Percentiles rank a stretch among this genome's conserved stretches.
Evolutionary conservation across 192 early-diverging fungal genomes (phyloP).

Genomic region (Backusella luteola): DNA sequence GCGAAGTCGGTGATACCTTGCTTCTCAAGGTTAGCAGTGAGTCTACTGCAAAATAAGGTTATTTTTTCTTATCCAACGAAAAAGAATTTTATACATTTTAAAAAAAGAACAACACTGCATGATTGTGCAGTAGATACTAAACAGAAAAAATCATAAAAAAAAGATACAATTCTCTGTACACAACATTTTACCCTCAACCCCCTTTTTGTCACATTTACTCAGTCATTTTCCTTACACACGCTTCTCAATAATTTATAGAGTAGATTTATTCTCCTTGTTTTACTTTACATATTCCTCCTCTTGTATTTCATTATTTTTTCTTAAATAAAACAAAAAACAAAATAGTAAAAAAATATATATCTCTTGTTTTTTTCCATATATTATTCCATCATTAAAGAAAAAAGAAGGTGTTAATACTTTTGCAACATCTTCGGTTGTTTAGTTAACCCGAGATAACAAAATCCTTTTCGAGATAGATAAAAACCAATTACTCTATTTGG

Average conservation of each 20-base stretch:
- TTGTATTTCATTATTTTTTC: not conserved
- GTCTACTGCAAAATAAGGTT: not conserved
- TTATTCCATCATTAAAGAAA: not conserved
- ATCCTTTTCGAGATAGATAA: not conserved
- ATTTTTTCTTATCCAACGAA: not conserved
- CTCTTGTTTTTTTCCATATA: not conserved
- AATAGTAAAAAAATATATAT: not conserved
- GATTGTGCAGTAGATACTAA: not conserved
- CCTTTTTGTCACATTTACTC: not conserved
- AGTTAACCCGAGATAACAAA: not conserved
- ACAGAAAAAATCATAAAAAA: not conserved
- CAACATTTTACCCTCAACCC: not conserved
- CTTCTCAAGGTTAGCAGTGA: conserved; percentile 52
- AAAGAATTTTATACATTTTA: not conserved
- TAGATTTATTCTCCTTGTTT: not conserved
- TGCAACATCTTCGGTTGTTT: not conserved
- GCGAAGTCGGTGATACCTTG: conserved; percentile 77
- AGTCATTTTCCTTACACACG: not conserved
- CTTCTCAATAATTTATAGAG: conserved; percentile 8
- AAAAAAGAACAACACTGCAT: not conserved
- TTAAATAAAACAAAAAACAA: not conserved
- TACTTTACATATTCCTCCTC: conserved; percentile 1
- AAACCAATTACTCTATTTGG: not conserved
- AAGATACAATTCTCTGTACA: not conserved
- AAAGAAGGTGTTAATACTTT: not conserved